Evolutionary conservation across 2,329 filamentous ascomycete species (phyloP), one percentile per base, ranked within the genome.

Genomic region (Alternaria sp.): DNA sequence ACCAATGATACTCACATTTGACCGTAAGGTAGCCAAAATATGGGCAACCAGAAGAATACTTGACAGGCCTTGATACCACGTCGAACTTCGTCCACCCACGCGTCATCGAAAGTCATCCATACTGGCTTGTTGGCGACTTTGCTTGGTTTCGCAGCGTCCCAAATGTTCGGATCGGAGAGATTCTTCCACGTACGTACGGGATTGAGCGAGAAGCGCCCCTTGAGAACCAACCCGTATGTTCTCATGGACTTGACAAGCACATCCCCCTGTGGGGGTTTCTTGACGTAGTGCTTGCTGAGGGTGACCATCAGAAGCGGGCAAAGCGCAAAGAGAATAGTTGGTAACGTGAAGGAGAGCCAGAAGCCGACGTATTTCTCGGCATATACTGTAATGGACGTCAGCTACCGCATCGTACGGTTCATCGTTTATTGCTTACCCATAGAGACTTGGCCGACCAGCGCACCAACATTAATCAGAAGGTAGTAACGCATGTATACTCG

Each of bases 51-150:
- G 40, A 92, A 89, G 65, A 86, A 71, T 0, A 76, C 73, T 13
- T 70, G 66, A 51, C 73, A 76, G 7, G 73, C 66, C 15, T 61
- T 55, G 36, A 68, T 50, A n/a, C 70, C 71, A 47, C 71, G 67
- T 10, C 68, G 69, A 9, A 77, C 72, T 61, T 77, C 73, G 28
- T 93, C 91, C 30, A 94, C 91, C 90, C 91, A 94, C 60, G 87
- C 87, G 68, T 94, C 92, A 62, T 94, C 91, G 32, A 93, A 93
- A 0, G 89, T 91, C 89, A 93, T 93, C 90, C 90, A 93, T 0
- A 64, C 55, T 0, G 91, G 91, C 50, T 87, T 87, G 59, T 84
- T 76, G 0, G 78, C 76, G 6, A 85, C 85, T 3, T 82, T 82
- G 72, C 88, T 90, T 5, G 90, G 91, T 79, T 90, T 91, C 56